Evolutionary conservation across 148 eudicot species (phyloP).

Genomic region (Arbutus unedo): DNA sequence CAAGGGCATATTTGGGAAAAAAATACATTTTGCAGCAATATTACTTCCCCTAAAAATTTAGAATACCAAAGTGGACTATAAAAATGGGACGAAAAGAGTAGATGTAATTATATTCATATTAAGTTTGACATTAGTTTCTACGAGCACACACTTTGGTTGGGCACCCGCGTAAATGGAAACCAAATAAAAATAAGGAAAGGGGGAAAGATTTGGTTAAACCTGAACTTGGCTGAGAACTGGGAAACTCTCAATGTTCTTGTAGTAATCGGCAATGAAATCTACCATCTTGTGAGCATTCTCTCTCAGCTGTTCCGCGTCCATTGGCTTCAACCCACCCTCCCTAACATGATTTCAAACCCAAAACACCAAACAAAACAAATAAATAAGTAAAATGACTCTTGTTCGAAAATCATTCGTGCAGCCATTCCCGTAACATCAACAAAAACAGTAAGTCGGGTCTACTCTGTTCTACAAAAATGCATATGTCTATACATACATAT

Average conservation of each 20-base stretch:
- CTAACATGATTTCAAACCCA: constrained; percentile 24
- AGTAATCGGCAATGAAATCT: constrained; percentile 95
- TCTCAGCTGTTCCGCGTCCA: constrained; percentile 85
- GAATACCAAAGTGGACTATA: no score
- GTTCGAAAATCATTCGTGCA: background rate
- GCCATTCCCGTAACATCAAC: background rate
- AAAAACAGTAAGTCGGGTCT: background rate
- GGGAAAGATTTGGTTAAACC: constrained; percentile 27
- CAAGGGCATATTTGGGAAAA: no score
- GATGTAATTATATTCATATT: no score
- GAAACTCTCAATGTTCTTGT: constrained; percentile 68
- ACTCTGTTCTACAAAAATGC: background rate
- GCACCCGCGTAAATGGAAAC: no score
- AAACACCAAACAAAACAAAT: background rate
- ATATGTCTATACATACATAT: no score
- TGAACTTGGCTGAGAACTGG: constrained; percentile 88
- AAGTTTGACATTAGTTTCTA: no score
- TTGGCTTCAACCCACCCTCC: constrained; percentile 71
- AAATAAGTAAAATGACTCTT: background rate
- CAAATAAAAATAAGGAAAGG: background rate
- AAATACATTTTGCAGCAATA: no score
- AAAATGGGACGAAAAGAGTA: no score
- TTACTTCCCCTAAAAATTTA: no score
- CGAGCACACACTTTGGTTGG: no score
- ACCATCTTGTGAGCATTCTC: constrained; percentile 86